Evolutionary conservation across 257 asterid genomes (phyloP), one percentile per base, ranked within the genome.

Genomic region (Capsicum baccatum): DNA sequence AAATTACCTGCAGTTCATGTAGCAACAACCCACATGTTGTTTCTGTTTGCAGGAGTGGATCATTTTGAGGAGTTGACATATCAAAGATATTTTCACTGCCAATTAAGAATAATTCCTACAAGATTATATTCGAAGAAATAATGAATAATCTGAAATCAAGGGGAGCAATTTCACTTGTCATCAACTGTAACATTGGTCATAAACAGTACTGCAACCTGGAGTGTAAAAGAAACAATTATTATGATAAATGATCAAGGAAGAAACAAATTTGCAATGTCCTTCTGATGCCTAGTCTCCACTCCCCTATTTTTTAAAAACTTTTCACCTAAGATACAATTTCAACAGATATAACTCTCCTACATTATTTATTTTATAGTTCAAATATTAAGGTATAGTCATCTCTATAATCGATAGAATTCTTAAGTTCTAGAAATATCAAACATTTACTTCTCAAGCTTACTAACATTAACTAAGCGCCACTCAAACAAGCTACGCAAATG

Each of bases 1-100:
- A 37, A 73, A 21, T 74, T 71, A 74, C 80, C 79, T 69, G 79
- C 42, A 96, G 86, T 86, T 96, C 98, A 85, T 90, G 69, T 48
- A 96, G 92, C 79, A 96, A 94, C 81, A 98, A 85, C 80, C 94
- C 98, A 52, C 98, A 92, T 17, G 97, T 91, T 78, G 98, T 92
- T 85, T 93, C 99, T 91, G 85, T 86, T 87, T 89, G 92, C 54
- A 81, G 74, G 68, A 90, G 89, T 16, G 86, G 84, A 82, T 89
- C 91, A 84, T 44, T 88, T 83, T 86, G 90, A 82, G 84, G 87
- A 19, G 52, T 80, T 16, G 92, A 86, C 92, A 93, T 92, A 79
- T 81, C 57, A 62, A 52, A 76, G 58, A 68, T 86, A 48, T 85
- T 80, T 76, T 19, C 14, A 14, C 63, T 35, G 47, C 50, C 81